Conservation (phyloP, 352 stramenopile species). For the Phytophthora litchii region DNA sequence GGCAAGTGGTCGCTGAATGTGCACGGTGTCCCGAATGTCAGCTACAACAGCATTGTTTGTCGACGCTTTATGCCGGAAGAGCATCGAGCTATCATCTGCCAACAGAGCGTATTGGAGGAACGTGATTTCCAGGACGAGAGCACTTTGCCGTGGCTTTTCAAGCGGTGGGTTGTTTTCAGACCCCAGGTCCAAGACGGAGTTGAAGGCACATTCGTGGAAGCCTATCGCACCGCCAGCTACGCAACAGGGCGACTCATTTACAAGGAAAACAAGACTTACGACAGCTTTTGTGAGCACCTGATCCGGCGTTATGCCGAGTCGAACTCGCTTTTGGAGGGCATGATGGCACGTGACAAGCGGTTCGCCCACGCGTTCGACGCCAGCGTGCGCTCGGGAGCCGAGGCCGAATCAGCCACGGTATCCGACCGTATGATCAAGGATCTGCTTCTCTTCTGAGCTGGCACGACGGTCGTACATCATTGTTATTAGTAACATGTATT, state of each 20-base stretch:
- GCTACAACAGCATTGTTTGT: slow-evolving; percentile 87
- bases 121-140: slow-evolving; percentile 83
- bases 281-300: slow-evolving; percentile 89
- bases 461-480: neutral
- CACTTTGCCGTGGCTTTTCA: slow-evolving; percentile 87
- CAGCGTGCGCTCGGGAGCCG: slow-evolving; percentile 40
- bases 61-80: slow-evolving; percentile 56
- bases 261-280: slow-evolving; percentile 90
- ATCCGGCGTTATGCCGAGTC: slow-evolving; percentile 88
- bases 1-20: slow-evolving; percentile 86
- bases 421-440: slow-evolving; percentile 89
- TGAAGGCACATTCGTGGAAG: slow-evolving; percentile 80
- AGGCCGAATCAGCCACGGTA: slow-evolving; percentile 63
- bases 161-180: slow-evolving; percentile 88
- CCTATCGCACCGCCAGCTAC: slow-evolving; percentile 85
- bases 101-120: slow-evolving; percentile 85
- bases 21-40: slow-evolving; percentile 84
- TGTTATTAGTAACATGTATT: slow-evolving; percentile 27
- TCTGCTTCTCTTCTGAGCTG: slow-evolving; percentile 75
- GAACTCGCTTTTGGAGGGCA: slow-evolving; percentile 80
- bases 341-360: slow-evolving; percentile 81
- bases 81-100: slow-evolving; percentile 77
- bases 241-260: slow-evolving; percentile 84
- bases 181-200: slow-evolving; percentile 72
- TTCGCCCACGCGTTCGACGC: slow-evolving; percentile 65